Percentiles rank a stretch among this genome's conserved stretches.
Conservation (phyloP, 2,329 filamentous ascomycete species). For the Colletotrichum lindemuthianum region DNA sequence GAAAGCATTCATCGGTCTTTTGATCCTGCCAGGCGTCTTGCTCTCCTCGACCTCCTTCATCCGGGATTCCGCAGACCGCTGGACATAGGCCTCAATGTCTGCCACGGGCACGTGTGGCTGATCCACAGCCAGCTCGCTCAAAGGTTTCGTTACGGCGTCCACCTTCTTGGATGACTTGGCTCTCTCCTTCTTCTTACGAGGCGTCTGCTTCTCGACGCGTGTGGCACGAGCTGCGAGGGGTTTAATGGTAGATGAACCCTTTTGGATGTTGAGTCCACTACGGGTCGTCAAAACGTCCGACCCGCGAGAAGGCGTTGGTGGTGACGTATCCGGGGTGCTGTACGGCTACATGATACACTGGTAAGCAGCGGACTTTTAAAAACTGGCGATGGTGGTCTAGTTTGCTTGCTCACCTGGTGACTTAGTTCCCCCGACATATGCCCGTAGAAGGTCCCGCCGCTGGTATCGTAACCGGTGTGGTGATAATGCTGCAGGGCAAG, state of each 20-base stretch:
- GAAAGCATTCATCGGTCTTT: conserved; percentile 96
- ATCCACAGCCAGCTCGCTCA: conserved; percentile 76
- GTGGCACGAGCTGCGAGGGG: conserved; percentile 43
- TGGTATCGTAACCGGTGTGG: conserved; percentile 28
- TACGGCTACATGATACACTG: conserved; percentile 48
- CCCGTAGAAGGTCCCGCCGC: conserved; percentile 27
- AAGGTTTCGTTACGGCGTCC: conserved; percentile 70
- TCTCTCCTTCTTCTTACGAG: conserved; percentile 52
- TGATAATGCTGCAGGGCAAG: conserved; percentile 14
- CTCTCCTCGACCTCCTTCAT: conserved; percentile 74
- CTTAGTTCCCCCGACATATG: conserved; percentile 30
- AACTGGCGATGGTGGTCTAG: neutral
- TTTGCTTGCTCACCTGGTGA: conserved; percentile 29
- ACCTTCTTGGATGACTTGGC: conserved; percentile 55
- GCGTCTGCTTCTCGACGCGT: conserved; percentile 46
- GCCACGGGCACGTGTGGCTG: conserved; percentile 70
- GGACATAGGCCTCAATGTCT: conserved; percentile 85
- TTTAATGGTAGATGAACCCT: conserved; percentile 38
- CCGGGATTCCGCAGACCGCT: conserved; percentile 74
- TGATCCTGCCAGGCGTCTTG: conserved; percentile 79
- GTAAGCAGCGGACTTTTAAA: conserved; percentile 8
- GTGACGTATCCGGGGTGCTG: conserved; percentile 63
- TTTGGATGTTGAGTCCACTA: conserved; percentile 47
- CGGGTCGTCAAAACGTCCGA: conserved; percentile 51
- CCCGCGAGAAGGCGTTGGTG: conserved; percentile 54